phyloP scores from a whole-genome alignment of 768 basidiomycete species.

The Hemileccinum impolitum region DNA sequence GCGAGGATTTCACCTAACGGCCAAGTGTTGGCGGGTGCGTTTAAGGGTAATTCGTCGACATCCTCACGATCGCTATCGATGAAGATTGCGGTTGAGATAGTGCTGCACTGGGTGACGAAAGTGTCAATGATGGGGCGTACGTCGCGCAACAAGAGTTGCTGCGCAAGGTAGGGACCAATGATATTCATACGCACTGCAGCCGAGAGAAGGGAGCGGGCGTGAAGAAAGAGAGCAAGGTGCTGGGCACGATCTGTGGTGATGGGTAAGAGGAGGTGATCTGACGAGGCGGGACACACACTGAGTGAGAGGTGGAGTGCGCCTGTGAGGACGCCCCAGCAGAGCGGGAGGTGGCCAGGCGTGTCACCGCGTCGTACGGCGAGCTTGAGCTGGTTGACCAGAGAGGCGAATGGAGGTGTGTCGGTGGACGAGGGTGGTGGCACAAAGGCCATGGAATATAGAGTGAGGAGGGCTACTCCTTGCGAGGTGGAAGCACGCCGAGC shows the following conservation, averaged over 20 bases:
- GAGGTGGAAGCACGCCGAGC: conserved; percentile 82
- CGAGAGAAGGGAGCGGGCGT: conserved; percentile 85
- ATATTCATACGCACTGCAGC: conserved; percentile 90
- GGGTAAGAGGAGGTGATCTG: background rate
- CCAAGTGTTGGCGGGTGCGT: conserved; percentile 88
- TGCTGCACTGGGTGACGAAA: conserved; percentile 43
- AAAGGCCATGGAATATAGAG: conserved; percentile 82
- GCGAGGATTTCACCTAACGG: conserved; percentile 92
- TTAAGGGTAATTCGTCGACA: conserved; percentile 24
- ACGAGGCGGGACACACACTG: conserved; percentile 42
- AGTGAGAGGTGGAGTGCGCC: conserved; percentile 69
- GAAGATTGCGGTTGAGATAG: conserved; percentile 48
- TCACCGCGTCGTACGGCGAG: conserved; percentile 59
- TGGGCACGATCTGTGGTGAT: conserved; percentile 64
- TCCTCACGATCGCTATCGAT: conserved; percentile 7
- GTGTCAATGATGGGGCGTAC: conserved; percentile 63
- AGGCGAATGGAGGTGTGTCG: conserved; percentile 14
- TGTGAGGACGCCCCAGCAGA: conserved; percentile 88
- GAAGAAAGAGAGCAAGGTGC: conserved; percentile 90
- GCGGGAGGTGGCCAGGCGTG: conserved; percentile 77
- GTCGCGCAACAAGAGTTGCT: conserved; percentile 78
- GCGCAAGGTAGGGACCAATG: conserved; percentile 89
- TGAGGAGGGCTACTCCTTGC: conserved; percentile 90
- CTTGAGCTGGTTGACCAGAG: conserved; percentile 69
- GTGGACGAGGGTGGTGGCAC: conserved; percentile 42